Percentiles rank a stretch among this genome's conserved stretches.
phyloP scores from a whole-genome alignment of 1,139 yeast species.

The Insectozyma bohioensis region DNA sequence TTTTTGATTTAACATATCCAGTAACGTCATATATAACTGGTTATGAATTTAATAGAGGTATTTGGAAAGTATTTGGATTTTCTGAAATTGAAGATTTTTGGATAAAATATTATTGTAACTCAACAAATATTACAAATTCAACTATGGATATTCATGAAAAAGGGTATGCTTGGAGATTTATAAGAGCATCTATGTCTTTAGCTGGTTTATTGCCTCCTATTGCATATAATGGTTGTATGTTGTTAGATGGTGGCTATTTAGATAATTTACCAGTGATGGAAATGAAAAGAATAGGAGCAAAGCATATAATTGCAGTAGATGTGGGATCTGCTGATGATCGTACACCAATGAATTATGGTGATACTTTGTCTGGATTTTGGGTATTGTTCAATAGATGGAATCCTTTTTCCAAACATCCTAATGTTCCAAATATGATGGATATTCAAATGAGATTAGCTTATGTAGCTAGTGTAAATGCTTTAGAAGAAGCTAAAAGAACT shows the following conservation, averaged over 20 bases:
- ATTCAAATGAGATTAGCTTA: slow-evolving; percentile 91
- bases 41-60: slow-evolving; percentile 93
- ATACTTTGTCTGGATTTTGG: slow-evolving; percentile 91
- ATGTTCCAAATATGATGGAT: slow-evolving; percentile 92
- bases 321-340: slow-evolving; percentile 95
- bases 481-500: slow-evolving; percentile 80
- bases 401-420: slow-evolving; percentile 83
- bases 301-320: slow-evolving; percentile 89
- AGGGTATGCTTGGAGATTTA: slow-evolving; percentile 95
- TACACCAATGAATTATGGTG: slow-evolving; percentile 90
- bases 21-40: slow-evolving; percentile 95
- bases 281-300: slow-evolving; percentile 87
- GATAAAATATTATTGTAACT: slow-evolving; percentile 84
- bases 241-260: slow-evolving; percentile 92
- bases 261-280: slow-evolving; percentile 92
- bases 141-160: slow-evolving; percentile 91
- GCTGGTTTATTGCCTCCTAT: slow-evolving; percentile 94
- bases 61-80: slow-evolving; percentile 94
- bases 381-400: slow-evolving; percentile 86
- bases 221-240: slow-evolving; percentile 86
- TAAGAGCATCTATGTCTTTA: slow-evolving; percentile 93
- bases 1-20: slow-evolving; percentile 86
- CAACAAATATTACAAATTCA: slow-evolving; percentile 95
- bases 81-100: slow-evolving; percentile 94
- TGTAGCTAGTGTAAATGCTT: slow-evolving; percentile 91